Conservation (phyloP, 2,329 filamentous ascomycete species). For the Alternaria postmessia region DNA sequence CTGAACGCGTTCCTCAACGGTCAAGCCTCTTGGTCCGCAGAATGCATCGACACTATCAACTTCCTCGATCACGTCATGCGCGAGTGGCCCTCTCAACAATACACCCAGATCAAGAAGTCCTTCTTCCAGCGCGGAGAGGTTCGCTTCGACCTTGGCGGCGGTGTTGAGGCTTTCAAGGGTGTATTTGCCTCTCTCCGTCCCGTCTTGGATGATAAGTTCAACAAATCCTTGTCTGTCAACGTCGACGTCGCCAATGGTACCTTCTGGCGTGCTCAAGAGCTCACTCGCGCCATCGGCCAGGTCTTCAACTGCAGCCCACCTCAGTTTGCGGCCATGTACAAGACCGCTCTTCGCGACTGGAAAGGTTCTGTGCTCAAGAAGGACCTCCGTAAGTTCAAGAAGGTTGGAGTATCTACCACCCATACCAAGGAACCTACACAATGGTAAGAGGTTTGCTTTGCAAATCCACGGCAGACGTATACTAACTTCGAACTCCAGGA, state of each 20-base stretch:
- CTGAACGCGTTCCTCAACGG: conserved; percentile 72
- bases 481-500: conserved; percentile 22
- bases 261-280: conserved; percentile 71
- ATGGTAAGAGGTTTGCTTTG: conserved; percentile 40
- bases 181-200: conserved; percentile 86
- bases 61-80: conserved; percentile 92
- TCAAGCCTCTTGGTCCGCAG: conserved; percentile 58
- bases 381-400: conserved; percentile 54
- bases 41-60: conserved; percentile 81
- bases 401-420: conserved; percentile 51
- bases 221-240: conserved; percentile 78
- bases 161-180: conserved; percentile 83
- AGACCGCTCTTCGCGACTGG: conserved; percentile 38
- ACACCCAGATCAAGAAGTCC: conserved; percentile 78
- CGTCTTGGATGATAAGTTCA: conserved; percentile 61
- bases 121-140: conserved; percentile 73
- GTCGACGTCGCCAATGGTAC: conserved; percentile 91
- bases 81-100: conserved; percentile 73
- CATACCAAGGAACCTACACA: conserved; percentile 52
- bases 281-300: conserved; percentile 47
- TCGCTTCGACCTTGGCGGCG: conserved; percentile 65
- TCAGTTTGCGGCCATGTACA: conserved; percentile 25
- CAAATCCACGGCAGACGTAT: not conserved
- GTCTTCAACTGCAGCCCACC: conserved; percentile 38
- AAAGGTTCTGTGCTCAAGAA: conserved; percentile 36